Percentiles rank a stretch among this genome's conserved stretches.
Evolutionary conservation across 441 rosid genomes (phyloP).

Genomic region (Erysimum pusillum): DNA sequence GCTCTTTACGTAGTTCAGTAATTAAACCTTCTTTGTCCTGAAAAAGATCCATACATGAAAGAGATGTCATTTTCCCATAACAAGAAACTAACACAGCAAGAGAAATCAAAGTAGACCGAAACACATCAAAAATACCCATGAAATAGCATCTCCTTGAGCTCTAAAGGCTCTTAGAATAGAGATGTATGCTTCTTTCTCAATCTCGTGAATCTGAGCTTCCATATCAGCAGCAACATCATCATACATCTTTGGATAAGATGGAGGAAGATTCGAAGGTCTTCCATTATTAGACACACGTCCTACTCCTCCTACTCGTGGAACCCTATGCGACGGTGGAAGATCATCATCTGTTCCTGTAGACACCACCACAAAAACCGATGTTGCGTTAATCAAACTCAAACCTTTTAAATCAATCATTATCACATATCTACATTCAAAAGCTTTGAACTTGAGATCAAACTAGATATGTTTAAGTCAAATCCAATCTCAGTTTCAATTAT

Average conservation of each 20-base stretch:
- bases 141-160: slow-evolving; percentile 78
- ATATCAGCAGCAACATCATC: slow-evolving; percentile 60
- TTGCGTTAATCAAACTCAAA: not conserved
- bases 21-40: slow-evolving; percentile 76
- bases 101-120: slow-evolving; percentile 14
- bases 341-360: slow-evolving; percentile 67
- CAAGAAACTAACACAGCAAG: slow-evolving; percentile 34
- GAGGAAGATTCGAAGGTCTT: slow-evolving; percentile 52
- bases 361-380: not conserved
- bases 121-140: slow-evolving; percentile 59
- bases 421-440: slow-evolving; percentile 2
- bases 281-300: slow-evolving; percentile 59
- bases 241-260: slow-evolving; percentile 56
- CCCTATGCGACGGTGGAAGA: slow-evolving; percentile 62
- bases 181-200: slow-evolving; percentile 75
- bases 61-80: slow-evolving; percentile 38
- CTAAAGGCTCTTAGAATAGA: slow-evolving; percentile 70
- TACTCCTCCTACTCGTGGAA: slow-evolving; percentile 48
- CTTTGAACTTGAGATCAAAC: slow-evolving; percentile 24
- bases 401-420: not conserved
- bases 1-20: slow-evolving; percentile 71
- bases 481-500: slow-evolving; percentile 7
- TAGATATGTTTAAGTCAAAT: not conserved
- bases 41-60: slow-evolving; percentile 38
- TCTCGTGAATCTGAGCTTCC: slow-evolving; percentile 73